phyloP scores from a whole-genome alignment of 495 filamentous ascomycete genomes.

The Cercophora sp. region DNA sequence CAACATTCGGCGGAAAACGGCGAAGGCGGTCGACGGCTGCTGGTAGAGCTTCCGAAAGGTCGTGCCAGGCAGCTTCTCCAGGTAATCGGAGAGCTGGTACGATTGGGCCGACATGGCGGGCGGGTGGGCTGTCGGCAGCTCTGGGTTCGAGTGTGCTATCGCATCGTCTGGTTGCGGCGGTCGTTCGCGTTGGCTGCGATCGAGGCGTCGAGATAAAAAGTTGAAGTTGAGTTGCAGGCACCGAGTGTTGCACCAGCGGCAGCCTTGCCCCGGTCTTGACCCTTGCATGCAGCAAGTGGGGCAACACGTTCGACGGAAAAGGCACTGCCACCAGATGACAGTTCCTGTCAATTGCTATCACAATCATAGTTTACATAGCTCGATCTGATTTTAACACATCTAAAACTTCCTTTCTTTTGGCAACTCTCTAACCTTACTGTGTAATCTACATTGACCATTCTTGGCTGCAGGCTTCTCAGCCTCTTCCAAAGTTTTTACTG shows the following conservation, averaged over 20 bases:
- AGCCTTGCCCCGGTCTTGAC: background rate
- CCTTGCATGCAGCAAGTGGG: too few relatives aligned
- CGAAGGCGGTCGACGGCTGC: constrained; percentile 90
- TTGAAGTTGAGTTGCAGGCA: constrained; percentile 3
- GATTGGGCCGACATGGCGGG: constrained; percentile 30
- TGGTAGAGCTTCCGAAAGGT: constrained; percentile 86
- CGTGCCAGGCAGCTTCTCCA: constrained; percentile 84
- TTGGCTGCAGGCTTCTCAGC: too few relatives aligned
- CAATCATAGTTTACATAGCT: too few relatives aligned
- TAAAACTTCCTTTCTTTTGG: too few relatives aligned
- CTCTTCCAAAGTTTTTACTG: too few relatives aligned
- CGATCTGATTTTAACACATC: too few relatives aligned
- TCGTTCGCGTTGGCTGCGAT: background rate
- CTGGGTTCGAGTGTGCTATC: constrained; percentile 4
- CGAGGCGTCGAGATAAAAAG: constrained; percentile 1
- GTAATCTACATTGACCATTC: too few relatives aligned
- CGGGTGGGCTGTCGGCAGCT: constrained; percentile 1
- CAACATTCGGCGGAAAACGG: constrained; percentile 95
- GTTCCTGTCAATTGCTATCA: too few relatives aligned
- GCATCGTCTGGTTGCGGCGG: background rate
- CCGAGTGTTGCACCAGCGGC: background rate
- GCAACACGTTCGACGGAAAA: too few relatives aligned
- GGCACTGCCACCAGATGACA: too few relatives aligned
- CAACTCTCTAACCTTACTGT: too few relatives aligned
- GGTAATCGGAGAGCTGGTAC: constrained; percentile 68